These are phyloP conservation scores for Sporothrix humicola DNA, from an alignment of 2,329 filamentous ascomycete species.

Conservation along the genomic window DNA sequence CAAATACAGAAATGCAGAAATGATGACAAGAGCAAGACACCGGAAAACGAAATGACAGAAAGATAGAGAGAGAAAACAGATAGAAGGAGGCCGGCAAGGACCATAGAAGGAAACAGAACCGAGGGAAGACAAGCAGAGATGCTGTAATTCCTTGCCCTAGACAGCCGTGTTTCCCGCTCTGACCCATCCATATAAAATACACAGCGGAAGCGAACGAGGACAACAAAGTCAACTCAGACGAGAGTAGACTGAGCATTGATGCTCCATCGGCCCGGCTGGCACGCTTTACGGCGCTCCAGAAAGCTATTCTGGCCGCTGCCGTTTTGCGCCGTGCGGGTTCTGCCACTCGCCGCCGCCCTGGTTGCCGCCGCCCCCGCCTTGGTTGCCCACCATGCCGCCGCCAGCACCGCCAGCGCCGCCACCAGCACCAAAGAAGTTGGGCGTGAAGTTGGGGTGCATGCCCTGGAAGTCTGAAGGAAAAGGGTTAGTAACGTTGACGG, in stretches of 20 bases:
- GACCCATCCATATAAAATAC: not conserved
- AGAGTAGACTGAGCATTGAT: no score
- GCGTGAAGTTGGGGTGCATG: constrained; percentile 73
- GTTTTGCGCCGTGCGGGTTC: constrained; percentile 82
- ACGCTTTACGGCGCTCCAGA: not conserved
- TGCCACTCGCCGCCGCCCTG: constrained; percentile 66
- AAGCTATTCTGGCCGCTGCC: constrained; percentile 66
- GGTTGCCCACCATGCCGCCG: constrained; percentile 48
- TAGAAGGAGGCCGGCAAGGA: not conserved
- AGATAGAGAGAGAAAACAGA: not conserved
- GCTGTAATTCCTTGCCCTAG: not conserved
- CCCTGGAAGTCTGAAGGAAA: constrained; percentile 61
- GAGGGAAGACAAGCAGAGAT: not conserved
- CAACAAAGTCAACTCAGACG: no score
- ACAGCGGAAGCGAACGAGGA: not conserved
- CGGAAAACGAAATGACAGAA: not conserved
- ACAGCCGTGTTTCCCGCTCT: not conserved
- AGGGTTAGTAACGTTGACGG: no score
- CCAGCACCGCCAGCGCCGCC: constrained; percentile 37
- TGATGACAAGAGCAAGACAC: not conserved
- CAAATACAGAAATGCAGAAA: not conserved
- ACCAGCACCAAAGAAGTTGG: constrained; percentile 69
- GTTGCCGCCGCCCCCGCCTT: constrained; percentile 46
- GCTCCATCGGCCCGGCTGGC: not conserved
- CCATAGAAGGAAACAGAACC: not conserved